phyloP scores from a whole-genome alignment of 257 asterid species.

The Datura wrightii region DNA sequence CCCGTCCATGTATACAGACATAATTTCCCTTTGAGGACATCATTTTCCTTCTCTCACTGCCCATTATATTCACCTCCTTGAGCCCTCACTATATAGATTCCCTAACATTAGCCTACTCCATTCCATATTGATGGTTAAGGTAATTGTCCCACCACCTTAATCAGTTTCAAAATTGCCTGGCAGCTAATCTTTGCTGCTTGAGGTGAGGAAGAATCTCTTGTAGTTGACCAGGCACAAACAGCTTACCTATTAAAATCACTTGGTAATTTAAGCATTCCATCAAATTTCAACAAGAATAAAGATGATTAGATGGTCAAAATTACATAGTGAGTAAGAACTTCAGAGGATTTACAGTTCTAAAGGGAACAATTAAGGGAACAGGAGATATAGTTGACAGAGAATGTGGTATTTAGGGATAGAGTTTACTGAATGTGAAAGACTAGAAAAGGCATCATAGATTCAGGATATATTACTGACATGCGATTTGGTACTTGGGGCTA shows the following conservation, averaged over 20 bases:
- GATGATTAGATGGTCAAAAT: neutral
- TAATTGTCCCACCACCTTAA: neutral
- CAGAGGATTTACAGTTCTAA: neutral
- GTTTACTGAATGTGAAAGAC: neutral
- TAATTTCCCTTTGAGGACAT: conserved; percentile 1
- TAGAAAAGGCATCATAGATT: too few species aligned
- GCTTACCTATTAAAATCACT: conserved; percentile 20
- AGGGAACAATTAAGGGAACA: neutral
- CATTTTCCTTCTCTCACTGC: conserved; percentile 11
- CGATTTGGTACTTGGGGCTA: neutral
- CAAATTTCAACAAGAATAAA: conserved; percentile 11
- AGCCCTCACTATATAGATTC: conserved; percentile 7
- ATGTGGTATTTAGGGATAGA: neutral
- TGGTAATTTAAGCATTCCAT: neutral
- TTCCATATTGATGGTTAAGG: neutral
- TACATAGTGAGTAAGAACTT: neutral
- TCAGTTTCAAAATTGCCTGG: conserved; percentile 13
- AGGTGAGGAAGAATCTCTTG: neutral
- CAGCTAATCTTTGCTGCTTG: neutral
- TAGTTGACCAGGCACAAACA: neutral
- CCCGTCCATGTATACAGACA: neutral
- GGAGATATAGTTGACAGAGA: neutral
- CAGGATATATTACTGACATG: too few species aligned
- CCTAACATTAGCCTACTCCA: conserved; percentile 10
- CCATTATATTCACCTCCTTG: conserved; percentile 8